Percentiles rank a stretch among this genome's conserved stretches.
These are phyloP conservation scores for Trichoderma sp. DNA, from an alignment of 2,329 filamentous ascomycete genomes.

Conservation along the genomic window DNA sequence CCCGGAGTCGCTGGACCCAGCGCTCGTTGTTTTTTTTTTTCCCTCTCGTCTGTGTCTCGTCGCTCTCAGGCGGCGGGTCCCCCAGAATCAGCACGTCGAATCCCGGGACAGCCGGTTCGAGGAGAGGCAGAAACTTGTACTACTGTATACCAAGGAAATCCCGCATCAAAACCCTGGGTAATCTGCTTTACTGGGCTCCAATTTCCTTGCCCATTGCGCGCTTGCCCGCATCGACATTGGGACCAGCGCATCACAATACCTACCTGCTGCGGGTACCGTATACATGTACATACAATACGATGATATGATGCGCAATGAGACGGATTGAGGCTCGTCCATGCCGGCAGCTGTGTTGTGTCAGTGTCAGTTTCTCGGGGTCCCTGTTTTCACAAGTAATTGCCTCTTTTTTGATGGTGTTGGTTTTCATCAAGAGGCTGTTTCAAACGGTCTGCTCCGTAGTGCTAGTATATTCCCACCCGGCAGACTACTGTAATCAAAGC, in stretches of 20 bases:
- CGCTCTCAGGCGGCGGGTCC: slow-evolving; percentile 1
- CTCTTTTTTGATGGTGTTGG: not conserved
- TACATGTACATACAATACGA: not conserved
- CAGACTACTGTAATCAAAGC: not conserved
- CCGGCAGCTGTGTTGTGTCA: not conserved
- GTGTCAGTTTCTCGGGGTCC: not conserved
- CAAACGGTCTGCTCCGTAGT: not conserved
- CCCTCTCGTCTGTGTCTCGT: not conserved
- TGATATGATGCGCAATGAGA: not conserved
- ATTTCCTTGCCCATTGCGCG: slow-evolving; percentile 10
- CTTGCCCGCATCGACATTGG: slow-evolving; percentile 12
- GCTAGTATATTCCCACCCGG: not conserved
- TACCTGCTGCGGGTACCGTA: not conserved
- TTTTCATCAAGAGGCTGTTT: not conserved
- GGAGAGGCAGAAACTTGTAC: slow-evolving; percentile 16
- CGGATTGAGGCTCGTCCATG: not conserved
- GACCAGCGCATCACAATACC: not conserved
- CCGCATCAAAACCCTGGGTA: slow-evolving; percentile 3
- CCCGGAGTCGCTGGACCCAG: slow-evolving; percentile 17
- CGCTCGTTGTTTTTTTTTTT: slow-evolving; percentile 4
- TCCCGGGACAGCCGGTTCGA: slow-evolving; percentile 21
- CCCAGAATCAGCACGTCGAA: slow-evolving; percentile 6
- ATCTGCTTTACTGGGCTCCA: not conserved
- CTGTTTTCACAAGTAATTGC: not conserved
- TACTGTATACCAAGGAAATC: no score